phyloP scores from a whole-genome alignment of 2,329 filamentous ascomycete species.

The Neoscytalidium dimidiatum region DNA sequence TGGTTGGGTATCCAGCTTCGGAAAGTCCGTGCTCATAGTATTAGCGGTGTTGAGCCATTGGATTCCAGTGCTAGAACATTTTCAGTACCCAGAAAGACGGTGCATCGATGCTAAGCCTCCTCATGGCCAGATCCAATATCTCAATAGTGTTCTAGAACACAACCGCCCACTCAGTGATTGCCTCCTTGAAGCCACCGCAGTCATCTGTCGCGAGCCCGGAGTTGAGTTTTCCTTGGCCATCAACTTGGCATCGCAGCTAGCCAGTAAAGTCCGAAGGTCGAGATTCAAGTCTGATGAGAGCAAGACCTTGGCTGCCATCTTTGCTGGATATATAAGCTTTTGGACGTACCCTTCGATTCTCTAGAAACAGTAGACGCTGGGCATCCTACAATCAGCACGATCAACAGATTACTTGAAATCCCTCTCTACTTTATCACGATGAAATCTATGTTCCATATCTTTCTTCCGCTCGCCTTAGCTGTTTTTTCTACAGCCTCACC shows the following conservation, averaged over 20 bases:
- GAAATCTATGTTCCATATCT: too few relatives aligned
- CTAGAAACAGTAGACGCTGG: too few relatives aligned
- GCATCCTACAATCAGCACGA: too few relatives aligned
- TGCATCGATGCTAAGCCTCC: not conserved
- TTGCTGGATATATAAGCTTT: too few relatives aligned
- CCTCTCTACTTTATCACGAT: too few relatives aligned
- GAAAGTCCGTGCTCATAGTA: not conserved
- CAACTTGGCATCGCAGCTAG: not conserved
- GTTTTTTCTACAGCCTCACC: too few relatives aligned
- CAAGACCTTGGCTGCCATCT: too few relatives aligned
- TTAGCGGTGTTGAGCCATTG: not conserved
- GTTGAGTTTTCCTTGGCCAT: not conserved
- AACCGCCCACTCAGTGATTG: too few relatives aligned
- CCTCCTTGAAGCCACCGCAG: not conserved
- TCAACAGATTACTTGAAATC: too few relatives aligned
- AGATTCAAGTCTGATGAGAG: not conserved
- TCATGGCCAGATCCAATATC: not conserved
- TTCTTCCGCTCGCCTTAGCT: too few relatives aligned
- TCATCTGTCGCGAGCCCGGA: not conserved
- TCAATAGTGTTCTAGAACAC: not conserved
- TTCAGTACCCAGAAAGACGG: not conserved
- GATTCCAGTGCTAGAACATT: not conserved
- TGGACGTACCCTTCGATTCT: too few relatives aligned
- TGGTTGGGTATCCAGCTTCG: too few relatives aligned
- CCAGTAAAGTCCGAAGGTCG: not conserved